A percentile compares a stretch with the other conserved stretches of the same genome.
Conservation (phyloP, 1,139 yeast species). For the Nematodospora anomalae region DNA sequence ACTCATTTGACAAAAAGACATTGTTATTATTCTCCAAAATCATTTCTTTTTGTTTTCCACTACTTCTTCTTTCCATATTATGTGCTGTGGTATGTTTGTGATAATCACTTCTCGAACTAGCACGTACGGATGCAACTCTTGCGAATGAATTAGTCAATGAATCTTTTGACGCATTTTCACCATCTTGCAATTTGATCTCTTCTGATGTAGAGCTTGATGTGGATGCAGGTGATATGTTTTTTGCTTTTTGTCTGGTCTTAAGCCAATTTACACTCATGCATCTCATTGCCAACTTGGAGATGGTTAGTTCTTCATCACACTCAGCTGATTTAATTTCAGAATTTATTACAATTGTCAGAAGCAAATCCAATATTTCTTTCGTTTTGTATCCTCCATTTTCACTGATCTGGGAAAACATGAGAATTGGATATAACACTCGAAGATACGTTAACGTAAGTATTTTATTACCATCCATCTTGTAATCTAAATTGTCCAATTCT, state of each 20-base stretch:
- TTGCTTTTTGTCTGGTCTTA: constrained; percentile 17
- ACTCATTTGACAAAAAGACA: constrained; percentile 18
- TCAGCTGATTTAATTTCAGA: constrained; percentile 14
- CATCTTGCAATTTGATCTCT: constrained; percentile 1
- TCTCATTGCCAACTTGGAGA: constrained; percentile 59
- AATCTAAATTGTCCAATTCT: constrained; percentile 67
- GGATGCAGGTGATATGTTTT: background rate
- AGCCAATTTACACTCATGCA: constrained; percentile 66
- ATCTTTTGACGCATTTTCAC: constrained; percentile 6
- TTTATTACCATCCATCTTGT: constrained; percentile 45
- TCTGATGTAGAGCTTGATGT: background rate
- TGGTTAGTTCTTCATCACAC: constrained; percentile 35
- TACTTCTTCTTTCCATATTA: constrained; percentile 19
- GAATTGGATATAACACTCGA: constrained; percentile 70
- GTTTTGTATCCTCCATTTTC: constrained; percentile 53
- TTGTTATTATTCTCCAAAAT: constrained; percentile 23
- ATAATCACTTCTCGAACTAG: constrained; percentile 38
- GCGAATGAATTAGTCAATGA: constrained; percentile 15
- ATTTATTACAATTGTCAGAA: constrained; percentile 46
- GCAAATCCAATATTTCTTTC: constrained; percentile 50
- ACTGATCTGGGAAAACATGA: constrained; percentile 62
- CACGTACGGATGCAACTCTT: constrained; percentile 39
- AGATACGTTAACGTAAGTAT: constrained; percentile 69
- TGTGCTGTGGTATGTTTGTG: constrained; percentile 37
- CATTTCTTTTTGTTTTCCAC: constrained; percentile 9